Base-by-base conservation (phyloP, 805 yeast genomes). In the Teunomyces lycoperdinae region DNA sequence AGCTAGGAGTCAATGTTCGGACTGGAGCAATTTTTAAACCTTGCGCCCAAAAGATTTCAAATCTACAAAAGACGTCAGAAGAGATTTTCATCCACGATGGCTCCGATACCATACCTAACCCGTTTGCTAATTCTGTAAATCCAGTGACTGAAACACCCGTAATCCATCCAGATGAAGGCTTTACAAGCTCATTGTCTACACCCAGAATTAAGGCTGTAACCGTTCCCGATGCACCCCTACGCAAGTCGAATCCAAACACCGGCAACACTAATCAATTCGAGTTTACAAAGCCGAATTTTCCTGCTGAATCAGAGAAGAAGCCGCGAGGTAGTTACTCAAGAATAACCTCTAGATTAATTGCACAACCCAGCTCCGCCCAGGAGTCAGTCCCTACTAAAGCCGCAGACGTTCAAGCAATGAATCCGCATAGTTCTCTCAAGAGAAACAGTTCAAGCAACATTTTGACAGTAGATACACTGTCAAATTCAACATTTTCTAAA, bases 1-100 rank as follows among this genome's bases (percentile, higher is more conserved):
- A 76, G 42, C 69, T 85, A 67, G 94, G 96, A 9, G 88, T 85
- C 14, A 79, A 79, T 49, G 76, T 89, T 14, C 80, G 82, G 49
- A 81, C 84, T 5, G 78, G 78, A 52, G 64, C 82, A 0, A 70
- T 83, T 27, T 84, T 73, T 62, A 76, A 74, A 48, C 51, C 54
- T 26, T 50, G 46, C 35, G 13, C 27, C 29, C 44, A 42, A 14
- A 33, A 26, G 13, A n/a, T 32, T 10, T n/a, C 5, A 10, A 33
- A 26, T 13, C 16, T 26, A 11, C 35, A 16, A 26, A 17, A 9
- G 10, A 5, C 39, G 6, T 11, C 26, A 3, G 30, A 34, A 9
- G 49, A 46, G 6, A 5, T 28, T 3, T 40, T 40, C 10, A 29
- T 30, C 11, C 20, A 40, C 16, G 32, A 29, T 14, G 43, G 43